phyloP scores from a whole-genome alignment of 169 alveolate species.

The Cryptosporidium sp. region DNA sequence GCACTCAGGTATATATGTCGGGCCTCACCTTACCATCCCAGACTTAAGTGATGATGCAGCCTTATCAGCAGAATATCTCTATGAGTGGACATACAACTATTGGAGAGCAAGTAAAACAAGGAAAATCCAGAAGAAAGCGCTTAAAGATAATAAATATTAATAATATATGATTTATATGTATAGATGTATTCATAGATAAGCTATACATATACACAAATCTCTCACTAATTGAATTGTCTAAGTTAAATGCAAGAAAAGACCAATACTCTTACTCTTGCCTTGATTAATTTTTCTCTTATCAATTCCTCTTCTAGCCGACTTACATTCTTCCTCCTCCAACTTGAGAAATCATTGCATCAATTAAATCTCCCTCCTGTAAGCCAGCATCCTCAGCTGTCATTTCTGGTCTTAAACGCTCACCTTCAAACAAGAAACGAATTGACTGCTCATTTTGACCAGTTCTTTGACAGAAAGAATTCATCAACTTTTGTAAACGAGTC shows the following conservation, averaged over 20 bases:
- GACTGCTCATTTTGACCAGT: slow-evolving; percentile 92
- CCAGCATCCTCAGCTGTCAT: slow-evolving; percentile 95
- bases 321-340: slow-evolving; percentile 90
- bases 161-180: not conserved
- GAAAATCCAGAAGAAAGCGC: not conserved
- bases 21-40: slow-evolving; percentile 62
- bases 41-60: slow-evolving; percentile 60
- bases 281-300: too few relatives aligned
- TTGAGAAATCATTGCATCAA: slow-evolving; percentile 98
- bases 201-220: not conserved
- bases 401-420: slow-evolving; percentile 95
- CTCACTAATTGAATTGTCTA: not conserved
- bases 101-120: not conserved
- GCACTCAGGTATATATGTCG: slow-evolving; percentile 33
- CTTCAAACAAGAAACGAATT: slow-evolving; percentile 97
- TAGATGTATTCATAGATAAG: not conserved
- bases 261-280: not conserved
- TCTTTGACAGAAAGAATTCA: slow-evolving; percentile 97
- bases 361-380: slow-evolving; percentile 96
- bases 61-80: slow-evolving; percentile 59
- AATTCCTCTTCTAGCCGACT: not conserved
- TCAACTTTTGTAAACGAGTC: slow-evolving; percentile 95
- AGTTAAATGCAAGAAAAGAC: not conserved
- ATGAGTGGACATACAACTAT: slow-evolving; percentile 50
- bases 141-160: not conserved